Percentiles rank a stretch among this genome's conserved stretches.
These are phyloP conservation scores for Osmanthus fragrans DNA, from an alignment of 257 asterid species.

Conservation along the genomic window DNA sequence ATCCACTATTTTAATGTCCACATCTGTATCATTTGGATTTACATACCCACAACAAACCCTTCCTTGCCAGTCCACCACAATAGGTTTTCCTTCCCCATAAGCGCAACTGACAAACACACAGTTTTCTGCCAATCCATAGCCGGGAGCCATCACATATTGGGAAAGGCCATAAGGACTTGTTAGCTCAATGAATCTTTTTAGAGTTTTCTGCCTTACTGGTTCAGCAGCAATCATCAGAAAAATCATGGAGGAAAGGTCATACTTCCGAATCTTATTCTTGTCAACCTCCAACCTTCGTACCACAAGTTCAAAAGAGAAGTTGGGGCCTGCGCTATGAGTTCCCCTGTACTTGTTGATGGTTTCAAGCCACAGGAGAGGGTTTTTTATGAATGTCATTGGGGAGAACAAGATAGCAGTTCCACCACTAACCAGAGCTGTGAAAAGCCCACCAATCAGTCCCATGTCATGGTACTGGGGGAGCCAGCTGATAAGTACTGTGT, in stretches of 20 bases:
- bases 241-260: conserved; percentile 66
- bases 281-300: conserved; percentile 61
- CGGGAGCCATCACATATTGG: conserved; percentile 77
- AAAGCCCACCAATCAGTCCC: conserved; percentile 87
- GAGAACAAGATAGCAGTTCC: conserved; percentile 70
- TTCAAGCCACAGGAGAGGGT: conserved; percentile 79
- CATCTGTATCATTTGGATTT: conserved; percentile 42
- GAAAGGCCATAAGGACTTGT: conserved; percentile 66
- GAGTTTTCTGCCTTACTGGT: conserved; percentile 71
- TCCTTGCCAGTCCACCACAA: conserved; percentile 84
- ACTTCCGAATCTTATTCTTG: conserved; percentile 39
- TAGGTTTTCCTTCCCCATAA: conserved; percentile 69
- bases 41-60: conserved; percentile 71
- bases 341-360: conserved; percentile 59
- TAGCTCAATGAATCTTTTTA: conserved; percentile 64
- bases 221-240: conserved; percentile 89
- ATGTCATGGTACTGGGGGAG: conserved; percentile 89
- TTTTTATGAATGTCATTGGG: conserved; percentile 78
- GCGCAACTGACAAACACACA: conserved; percentile 82
- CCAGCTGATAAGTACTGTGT: conserved; percentile 80
- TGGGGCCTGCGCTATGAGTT: conserved; percentile 90
- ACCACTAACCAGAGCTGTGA: conserved; percentile 74
- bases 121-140: conserved; percentile 87
- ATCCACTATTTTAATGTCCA: conserved; percentile 60
- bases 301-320: conserved; percentile 72